Conservation (phyloP, 352 stramenopile species). For the Pythium aphanidermatum region DNA sequence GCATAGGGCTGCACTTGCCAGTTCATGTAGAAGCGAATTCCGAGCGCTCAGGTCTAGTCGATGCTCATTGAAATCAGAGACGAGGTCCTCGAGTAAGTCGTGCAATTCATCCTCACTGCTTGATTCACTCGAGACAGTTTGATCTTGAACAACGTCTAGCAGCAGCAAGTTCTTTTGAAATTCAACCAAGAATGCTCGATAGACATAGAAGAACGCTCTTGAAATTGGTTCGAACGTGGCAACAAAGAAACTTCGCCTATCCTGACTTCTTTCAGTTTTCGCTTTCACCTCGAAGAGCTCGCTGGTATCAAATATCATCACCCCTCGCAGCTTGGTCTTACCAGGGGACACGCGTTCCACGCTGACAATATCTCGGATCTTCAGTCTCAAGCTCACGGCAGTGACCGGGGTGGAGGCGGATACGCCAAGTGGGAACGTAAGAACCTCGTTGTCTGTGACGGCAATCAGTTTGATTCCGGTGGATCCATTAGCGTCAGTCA, state of each 20-base stretch:
- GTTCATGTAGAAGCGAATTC: slow-evolving; percentile 35
- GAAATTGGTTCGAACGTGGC: slow-evolving; percentile 60
- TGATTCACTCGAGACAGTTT: slow-evolving; percentile 14
- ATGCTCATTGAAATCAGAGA: slow-evolving; percentile 23
- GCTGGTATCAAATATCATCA: slow-evolving; percentile 40
- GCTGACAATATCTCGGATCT: slow-evolving; percentile 18
- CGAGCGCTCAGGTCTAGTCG: slow-evolving; percentile 15
- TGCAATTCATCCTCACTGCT: slow-evolving; percentile 17
- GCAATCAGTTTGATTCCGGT: slow-evolving; percentile 44
- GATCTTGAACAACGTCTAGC: background rate
- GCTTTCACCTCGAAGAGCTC: slow-evolving; percentile 44
- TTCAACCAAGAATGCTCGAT: slow-evolving; percentile 24
- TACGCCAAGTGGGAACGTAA: slow-evolving; percentile 36
- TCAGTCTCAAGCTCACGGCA: slow-evolving; percentile 8
- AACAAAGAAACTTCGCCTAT: slow-evolving; percentile 24
- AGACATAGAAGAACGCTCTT: slow-evolving; percentile 51
- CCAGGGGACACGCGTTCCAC: slow-evolving; percentile 36
- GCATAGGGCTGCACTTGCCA: slow-evolving; percentile 29
- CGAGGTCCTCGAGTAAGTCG: slow-evolving; percentile 31
- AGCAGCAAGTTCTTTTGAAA: slow-evolving; percentile 28
- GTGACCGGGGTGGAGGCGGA: background rate
- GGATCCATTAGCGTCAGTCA: slow-evolving; percentile 15
- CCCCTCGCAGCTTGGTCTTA: slow-evolving; percentile 27
- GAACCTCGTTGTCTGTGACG: slow-evolving; percentile 33
- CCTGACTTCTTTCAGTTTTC: slow-evolving; percentile 2